Percentiles rank a stretch among this genome's conserved stretches.
phyloP scores from a whole-genome alignment of 2,329 filamentous ascomycete genomes.

The Clonostachys rhizophaga region DNA sequence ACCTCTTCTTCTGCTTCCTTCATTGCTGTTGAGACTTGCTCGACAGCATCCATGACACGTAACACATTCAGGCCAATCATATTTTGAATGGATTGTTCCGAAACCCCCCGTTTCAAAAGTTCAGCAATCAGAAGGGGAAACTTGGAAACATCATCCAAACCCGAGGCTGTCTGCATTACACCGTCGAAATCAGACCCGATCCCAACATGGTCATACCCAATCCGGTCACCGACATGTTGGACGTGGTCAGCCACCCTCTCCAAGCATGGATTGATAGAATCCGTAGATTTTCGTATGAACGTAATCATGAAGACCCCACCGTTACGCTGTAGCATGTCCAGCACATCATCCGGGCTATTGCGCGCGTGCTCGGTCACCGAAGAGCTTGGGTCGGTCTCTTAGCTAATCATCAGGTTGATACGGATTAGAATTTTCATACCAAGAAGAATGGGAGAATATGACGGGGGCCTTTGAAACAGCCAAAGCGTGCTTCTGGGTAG shows the following conservation, averaged over 20 bases:
- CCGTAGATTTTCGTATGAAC: constrained; percentile 14
- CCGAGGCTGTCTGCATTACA: too few relatives aligned
- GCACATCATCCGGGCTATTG: constrained; percentile 33
- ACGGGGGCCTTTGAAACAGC: constrained; percentile 15
- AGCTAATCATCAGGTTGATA: too few relatives aligned
- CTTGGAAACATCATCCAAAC: too few relatives aligned
- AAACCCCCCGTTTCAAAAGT: too few relatives aligned
- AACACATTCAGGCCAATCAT: too few relatives aligned
- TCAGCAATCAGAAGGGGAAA: too few relatives aligned
- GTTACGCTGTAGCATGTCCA: constrained; percentile 24
- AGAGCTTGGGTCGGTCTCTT: too few relatives aligned
- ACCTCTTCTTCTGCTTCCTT: too few relatives aligned
- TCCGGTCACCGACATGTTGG: constrained; percentile 15
- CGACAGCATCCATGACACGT: too few relatives aligned
- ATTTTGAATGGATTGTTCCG: too few relatives aligned
- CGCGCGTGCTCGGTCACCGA: constrained; percentile 14
- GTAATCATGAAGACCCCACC: constrained; percentile 31
- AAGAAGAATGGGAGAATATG: constrained; percentile 24
- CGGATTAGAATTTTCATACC: constrained; percentile 2
- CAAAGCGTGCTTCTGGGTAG: constrained; percentile 13
- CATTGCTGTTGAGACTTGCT: too few relatives aligned
- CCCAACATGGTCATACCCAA: constrained; percentile 29
- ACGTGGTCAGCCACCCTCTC: constrained; percentile 23
- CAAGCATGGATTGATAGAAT: constrained; percentile 3
- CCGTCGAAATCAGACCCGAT: constrained; percentile 30